phyloP scores from a whole-genome alignment of 2,329 filamentous ascomycete genomes.

The Gaeumannomyces tritici region DNA sequence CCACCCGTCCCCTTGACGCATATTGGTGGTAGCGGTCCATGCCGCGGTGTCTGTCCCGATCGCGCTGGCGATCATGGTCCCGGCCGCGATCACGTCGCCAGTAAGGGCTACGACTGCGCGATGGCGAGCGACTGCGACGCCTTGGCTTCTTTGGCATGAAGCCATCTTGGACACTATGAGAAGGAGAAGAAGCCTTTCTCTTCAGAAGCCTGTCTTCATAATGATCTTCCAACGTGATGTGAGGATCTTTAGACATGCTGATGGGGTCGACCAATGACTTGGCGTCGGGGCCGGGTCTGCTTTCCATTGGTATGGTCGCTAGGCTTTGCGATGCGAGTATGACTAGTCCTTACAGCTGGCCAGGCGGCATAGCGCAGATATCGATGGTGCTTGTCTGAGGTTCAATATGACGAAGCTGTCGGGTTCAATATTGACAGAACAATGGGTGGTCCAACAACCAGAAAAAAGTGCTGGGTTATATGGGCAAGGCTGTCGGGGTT shows the following conservation, averaged over 20 bases:
- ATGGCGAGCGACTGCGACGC: neutral
- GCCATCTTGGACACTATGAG: neutral
- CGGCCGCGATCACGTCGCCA: neutral
- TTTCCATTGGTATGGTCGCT: neutral
- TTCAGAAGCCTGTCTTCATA: neutral
- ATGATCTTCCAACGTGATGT: neutral
- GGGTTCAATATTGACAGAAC: too few species aligned
- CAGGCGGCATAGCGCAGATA: too few species aligned
- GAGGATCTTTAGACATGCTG: neutral
- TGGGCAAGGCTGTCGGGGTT: too few species aligned
- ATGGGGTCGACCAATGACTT: neutral
- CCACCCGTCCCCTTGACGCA: neutral
- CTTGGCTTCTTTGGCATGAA: neutral
- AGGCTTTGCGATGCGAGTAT: neutral
- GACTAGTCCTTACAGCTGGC: neutral
- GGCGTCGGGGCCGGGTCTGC: neutral
- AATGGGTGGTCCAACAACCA: too few species aligned
- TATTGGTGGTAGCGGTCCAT: neutral
- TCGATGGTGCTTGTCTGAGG: too few species aligned
- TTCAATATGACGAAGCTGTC: too few species aligned
- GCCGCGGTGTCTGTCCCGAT: neutral
- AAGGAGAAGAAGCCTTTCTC: neutral
- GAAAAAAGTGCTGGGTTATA: too few species aligned
- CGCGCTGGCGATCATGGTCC: neutral
- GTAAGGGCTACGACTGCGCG: too few species aligned